Evolutionary conservation across 176 grass and related monocot genomes (phyloP).

Genomic region (Carex scoparia): DNA sequence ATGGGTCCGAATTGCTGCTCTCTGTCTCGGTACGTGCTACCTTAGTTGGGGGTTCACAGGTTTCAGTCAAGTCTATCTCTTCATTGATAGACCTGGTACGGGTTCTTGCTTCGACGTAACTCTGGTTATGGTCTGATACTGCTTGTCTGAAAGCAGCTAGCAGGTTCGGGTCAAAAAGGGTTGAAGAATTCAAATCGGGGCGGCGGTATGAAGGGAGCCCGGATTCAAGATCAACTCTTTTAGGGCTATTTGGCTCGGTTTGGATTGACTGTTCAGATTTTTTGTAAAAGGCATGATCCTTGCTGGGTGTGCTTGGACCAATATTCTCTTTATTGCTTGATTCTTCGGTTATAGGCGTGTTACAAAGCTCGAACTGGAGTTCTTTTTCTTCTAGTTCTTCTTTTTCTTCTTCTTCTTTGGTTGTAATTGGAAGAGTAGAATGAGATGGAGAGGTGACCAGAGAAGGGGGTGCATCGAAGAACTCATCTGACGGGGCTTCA

Average conservation of each 20-base stretch:
- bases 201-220: constrained; percentile 28
- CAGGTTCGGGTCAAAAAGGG: constrained; percentile 87
- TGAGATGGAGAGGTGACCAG: neutral
- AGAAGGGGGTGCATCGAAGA: constrained; percentile 23
- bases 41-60: constrained; percentile 21
- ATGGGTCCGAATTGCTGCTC: constrained; percentile 20
- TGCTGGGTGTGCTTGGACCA: constrained; percentile 28
- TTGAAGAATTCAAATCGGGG: constrained; percentile 53
- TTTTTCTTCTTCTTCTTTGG: neutral
- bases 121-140: constrained; percentile 44
- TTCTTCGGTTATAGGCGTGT: neutral
- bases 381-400: constrained; percentile 2
- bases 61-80: neutral
- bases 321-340: constrained; percentile 54
- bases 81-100: neutral
- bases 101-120: constrained; percentile 28
- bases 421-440: neutral
- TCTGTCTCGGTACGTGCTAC: constrained; percentile 10
- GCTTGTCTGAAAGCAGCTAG: constrained; percentile 70
- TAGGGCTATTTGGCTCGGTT: neutral
- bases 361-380: neutral
- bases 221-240: neutral
- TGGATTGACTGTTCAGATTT: constrained; percentile 32
- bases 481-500: constrained; percentile 24
- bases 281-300: no score